Percentiles rank a stretch among this genome's conserved stretches.
These are phyloP conservation scores for Yamadazyma atlantica DNA, from an alignment of 1,139 yeast genomes.

Conservation along the genomic window DNA sequence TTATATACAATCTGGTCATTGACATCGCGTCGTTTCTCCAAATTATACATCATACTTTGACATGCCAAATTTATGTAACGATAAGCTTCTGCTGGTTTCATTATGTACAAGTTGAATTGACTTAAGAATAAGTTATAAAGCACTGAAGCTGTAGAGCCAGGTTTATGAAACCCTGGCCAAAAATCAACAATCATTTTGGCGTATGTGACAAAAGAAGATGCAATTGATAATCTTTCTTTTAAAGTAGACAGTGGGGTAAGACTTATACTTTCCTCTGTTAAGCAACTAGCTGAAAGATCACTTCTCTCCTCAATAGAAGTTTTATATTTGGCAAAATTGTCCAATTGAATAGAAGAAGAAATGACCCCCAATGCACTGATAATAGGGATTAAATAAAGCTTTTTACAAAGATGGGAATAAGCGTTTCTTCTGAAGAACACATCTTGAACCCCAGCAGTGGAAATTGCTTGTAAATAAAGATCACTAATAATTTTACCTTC, in stretches of 20 bases:
- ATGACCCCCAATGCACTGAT: conserved; percentile 37
- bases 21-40: conserved; percentile 18
- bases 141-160: conserved; percentile 23
- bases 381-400: conserved; percentile 28
- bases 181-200: conserved; percentile 22
- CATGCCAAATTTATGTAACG: conserved; percentile 31
- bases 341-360: conserved; percentile 33
- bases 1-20: conserved; percentile 9
- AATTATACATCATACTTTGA: conserved; percentile 34
- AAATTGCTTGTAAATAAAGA: conserved; percentile 10
- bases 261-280: conserved; percentile 11
- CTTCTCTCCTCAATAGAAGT: conserved; percentile 31
- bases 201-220: conserved; percentile 25
- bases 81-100: conserved; percentile 42
- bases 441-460: conserved; percentile 17
- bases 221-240: conserved; percentile 23
- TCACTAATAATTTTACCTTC: conserved; percentile 7
- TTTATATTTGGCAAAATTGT: conserved; percentile 30
- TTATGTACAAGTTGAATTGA: conserved; percentile 35
- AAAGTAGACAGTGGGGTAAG: conserved; percentile 14
- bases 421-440: conserved; percentile 21
- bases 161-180: conserved; percentile 24
- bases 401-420: conserved; percentile 22
- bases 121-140: conserved; percentile 22
- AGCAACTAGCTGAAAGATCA: conserved; percentile 13